These are phyloP conservation scores for Sanghuangporus weigelae DNA, from an alignment of 1,284 basidiomycete genomes.

Conservation along the genomic window DNA sequence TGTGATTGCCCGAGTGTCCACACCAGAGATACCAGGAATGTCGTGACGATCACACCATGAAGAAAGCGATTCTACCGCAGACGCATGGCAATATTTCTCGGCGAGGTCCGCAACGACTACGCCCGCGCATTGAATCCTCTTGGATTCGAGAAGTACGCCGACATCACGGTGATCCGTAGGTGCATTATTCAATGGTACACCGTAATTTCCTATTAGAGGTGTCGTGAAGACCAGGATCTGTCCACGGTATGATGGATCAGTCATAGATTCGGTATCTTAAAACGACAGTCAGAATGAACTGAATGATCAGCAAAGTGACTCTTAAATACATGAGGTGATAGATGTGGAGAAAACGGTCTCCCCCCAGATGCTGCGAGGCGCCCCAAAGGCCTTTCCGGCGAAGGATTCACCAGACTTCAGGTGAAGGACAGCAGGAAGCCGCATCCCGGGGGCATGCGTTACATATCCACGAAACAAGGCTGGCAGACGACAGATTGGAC, in stretches of 20 bases:
- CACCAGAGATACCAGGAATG: conserved; percentile 92
- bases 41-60: conserved; percentile 91
- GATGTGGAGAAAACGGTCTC: conserved; percentile 99
- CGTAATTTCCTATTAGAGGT: conserved; percentile 98
- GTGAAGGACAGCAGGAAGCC: conserved; percentile 80
- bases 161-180: conserved; percentile 78
- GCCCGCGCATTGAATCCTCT: conserved; percentile 86
- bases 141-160: conserved; percentile 88
- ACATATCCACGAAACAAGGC: conserved; percentile 56
- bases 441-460: conserved; percentile 46
- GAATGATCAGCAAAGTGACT: neutral
- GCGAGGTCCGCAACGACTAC: conserved; percentile 95
- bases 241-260: conserved; percentile 96
- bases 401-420: conserved; percentile 94
- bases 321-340: conserved; percentile 86
- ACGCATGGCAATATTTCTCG: conserved; percentile 92
- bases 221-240: conserved; percentile 99
- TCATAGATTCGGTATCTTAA: conserved; percentile 97
- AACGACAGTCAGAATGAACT: neutral
- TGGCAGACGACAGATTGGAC: conserved; percentile 44
- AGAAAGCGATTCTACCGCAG: conserved; percentile 88
- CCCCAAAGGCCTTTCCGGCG: conserved; percentile 85
- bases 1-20: conserved; percentile 97
- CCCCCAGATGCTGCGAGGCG: conserved; percentile 84
- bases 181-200: conserved; percentile 82